Base-by-base conservation (phyloP, 2,329 filamentous ascomycete species). In the Sarocladium oryzae region DNA sequence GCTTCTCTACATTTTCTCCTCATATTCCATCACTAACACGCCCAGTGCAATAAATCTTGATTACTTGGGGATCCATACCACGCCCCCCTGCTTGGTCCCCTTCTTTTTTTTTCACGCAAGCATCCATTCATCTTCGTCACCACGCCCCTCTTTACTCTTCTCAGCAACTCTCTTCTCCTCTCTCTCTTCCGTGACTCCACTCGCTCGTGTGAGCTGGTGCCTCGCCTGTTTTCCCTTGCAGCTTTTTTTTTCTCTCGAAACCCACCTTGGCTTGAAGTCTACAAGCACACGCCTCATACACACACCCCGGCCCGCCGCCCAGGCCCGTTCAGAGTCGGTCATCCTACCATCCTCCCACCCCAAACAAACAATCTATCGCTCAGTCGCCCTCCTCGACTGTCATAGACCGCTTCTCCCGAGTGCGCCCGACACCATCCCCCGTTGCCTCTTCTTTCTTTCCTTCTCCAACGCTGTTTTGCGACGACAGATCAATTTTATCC, bases 221-320 rank as follows among this genome's bases (percentile, higher is more conserved):
- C 43, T 48, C 43, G 43, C 43, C 43, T 48, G 43, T 30, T 48
- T 48, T 48, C 43, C 43, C 43, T 48, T 48, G 43, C 43, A 48
- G 43, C 43, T 7, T 7, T 30, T 30, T n/a, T 30, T 30, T 30
- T 30, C 28, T 32, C 33, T 21, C 43, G 43, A 48, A 48, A 32
- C 43, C 43, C 43, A 20, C 24, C 43, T 48, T 26, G 7, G 37
- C n/a, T 23, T 24, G 16, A 41, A 7, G 28, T 13, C 38, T 21
- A 23, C 41, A 21, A 13, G 20, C 45, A 16, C 36, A 16, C 11
- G 7, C 16, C 16, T 40, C 16, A 7, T 7, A 20, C 13, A 40
- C 36, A 40, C 37, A n/a, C 37, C 21, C 38, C 28, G 11, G 23
- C 28, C 28, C 37, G 18, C 32, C 51, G 21, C 30, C 28, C 23